phyloP scores from a whole-genome alignment of 2,329 filamentous ascomycete genomes.

The Diaporthe citriasiana region DNA sequence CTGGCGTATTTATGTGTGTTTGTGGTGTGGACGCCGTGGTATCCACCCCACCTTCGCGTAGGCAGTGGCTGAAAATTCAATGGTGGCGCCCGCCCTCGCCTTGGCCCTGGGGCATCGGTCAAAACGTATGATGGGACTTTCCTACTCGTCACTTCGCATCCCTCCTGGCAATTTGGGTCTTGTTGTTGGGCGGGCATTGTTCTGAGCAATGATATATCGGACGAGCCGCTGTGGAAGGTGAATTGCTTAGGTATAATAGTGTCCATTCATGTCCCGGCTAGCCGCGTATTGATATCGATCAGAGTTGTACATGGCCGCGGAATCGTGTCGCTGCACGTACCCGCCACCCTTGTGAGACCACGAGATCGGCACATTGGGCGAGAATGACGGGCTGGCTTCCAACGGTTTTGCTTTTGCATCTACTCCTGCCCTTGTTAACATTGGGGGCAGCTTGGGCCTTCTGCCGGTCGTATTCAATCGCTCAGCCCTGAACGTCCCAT shows the following conservation, averaged over 20 bases:
- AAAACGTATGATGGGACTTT: background rate
- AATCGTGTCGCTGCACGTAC: background rate
- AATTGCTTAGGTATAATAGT: slow-evolving; percentile 25
- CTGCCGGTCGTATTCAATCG: background rate
- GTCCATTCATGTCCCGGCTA: slow-evolving; percentile 11
- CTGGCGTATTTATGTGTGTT: background rate
- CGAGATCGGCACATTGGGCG: slow-evolving; percentile 20
- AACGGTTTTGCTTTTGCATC: slow-evolving; percentile 15
- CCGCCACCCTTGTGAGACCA: background rate
- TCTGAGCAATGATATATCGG: background rate
- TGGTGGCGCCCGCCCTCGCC: slow-evolving; percentile 10
- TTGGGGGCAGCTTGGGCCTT: background rate
- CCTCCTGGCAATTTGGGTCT: background rate
- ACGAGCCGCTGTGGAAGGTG: background rate
- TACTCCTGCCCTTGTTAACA: background rate
- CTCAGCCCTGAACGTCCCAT: slow-evolving; percentile 14
- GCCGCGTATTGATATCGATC: slow-evolving; percentile 20
- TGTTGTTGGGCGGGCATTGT: background rate
- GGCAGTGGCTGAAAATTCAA: slow-evolving; percentile 1
- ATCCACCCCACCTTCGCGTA: background rate
- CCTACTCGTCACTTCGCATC: background rate
- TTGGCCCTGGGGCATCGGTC: slow-evolving; percentile 19
- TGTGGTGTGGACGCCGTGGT: background rate
- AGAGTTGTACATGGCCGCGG: background rate
- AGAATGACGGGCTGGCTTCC: slow-evolving; percentile 8